Evolutionary conservation across 2,329 filamentous ascomycete genomes (phyloP), one percentile per base, ranked within the genome.

Genomic region (Hysterium pulicare): DNA sequence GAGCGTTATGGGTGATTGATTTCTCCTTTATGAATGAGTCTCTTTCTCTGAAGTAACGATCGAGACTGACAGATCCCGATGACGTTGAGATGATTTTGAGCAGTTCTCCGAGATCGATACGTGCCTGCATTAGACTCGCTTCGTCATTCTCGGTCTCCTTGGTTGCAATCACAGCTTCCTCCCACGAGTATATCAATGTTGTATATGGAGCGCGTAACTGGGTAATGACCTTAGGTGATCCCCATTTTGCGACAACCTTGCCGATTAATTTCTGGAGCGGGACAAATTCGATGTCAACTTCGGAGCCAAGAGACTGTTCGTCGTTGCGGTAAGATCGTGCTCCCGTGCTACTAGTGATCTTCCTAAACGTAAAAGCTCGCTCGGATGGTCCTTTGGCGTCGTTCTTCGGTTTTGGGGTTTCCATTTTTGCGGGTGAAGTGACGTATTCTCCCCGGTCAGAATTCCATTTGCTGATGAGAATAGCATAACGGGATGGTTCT

Each of bases 31-130:
- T 6, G 8, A 32, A 28, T 8, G 38, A 34, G 4, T 38, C 22
- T 24, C 41, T 30, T 10, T 36, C 37, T 16, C 41, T 44, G 37
- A 44, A 47, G 17, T 47, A 47, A 16, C 23, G 30, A 23, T 43
- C 44, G 10, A 46, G 33, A 15, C 11, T 15, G 4, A 37, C 3
- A 30, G 42, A 16, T 6, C 44, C 44, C 4, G 44, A 46, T 5
- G 40, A 43, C 3, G 35, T 40, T 40, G 40, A 42, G 17, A 46
- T 34, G 15, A 46, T 35, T 9, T 33, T n/a, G 7, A 46, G 32
- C 4, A 46, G 36, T 24, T 40, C 31, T 6, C 16, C 32, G 11
- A 46, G 30, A 21, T 46, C 44, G 11, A 10, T 16, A 7, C 44
- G 40, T 17, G 44, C 44, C 20, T 40, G 34, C n/a, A 28, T 40